phyloP scores from a whole-genome alignment of 257 asterid species.

The Handroanthus guayacan region DNA sequence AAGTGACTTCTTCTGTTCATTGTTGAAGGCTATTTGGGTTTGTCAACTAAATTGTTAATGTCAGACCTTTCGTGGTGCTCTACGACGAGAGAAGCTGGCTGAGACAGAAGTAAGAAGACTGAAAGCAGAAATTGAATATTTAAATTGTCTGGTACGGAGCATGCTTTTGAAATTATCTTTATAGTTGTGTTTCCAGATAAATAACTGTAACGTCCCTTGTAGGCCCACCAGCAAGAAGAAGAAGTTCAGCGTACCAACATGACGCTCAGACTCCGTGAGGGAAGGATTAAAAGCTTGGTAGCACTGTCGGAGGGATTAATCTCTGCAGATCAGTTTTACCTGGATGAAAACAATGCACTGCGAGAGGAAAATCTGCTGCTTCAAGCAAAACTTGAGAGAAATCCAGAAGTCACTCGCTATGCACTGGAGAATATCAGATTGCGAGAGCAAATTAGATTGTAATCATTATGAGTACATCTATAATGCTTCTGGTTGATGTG shows the following conservation, averaged over 20 bases:
- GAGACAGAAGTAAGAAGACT: slow-evolving; percentile 59
- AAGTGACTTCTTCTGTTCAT: slow-evolving; percentile 27
- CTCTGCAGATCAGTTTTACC: slow-evolving; percentile 55
- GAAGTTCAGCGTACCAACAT: slow-evolving; percentile 59
- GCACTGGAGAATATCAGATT: slow-evolving; percentile 59
- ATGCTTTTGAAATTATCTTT: slow-evolving; percentile 13
- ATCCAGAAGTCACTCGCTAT: slow-evolving; percentile 52
- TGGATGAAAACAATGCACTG: slow-evolving; percentile 59
- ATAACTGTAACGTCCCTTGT: slow-evolving; percentile 34
- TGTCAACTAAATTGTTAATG: slow-evolving; percentile 37
- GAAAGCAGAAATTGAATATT: slow-evolving; percentile 60
- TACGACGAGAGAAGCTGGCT: slow-evolving; percentile 57
- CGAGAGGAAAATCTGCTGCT: slow-evolving; percentile 63
- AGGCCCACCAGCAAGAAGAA: slow-evolving; percentile 63
- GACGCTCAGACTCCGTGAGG: slow-evolving; percentile 64
- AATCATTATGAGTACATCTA: slow-evolving; percentile 32
- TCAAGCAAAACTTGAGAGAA: slow-evolving; percentile 48
- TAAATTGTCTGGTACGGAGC: slow-evolving; percentile 55
- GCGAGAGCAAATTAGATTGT: slow-evolving; percentile 58
- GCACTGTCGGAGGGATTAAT: slow-evolving; percentile 52
- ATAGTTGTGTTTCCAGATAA: slow-evolving; percentile 20
- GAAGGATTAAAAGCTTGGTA: slow-evolving; percentile 61
- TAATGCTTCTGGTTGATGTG: slow-evolving; percentile 20
- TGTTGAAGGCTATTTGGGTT: slow-evolving; percentile 28
- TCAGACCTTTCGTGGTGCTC: slow-evolving; percentile 66